A percentile compares a stretch with the other conserved stretches of the same genome.
Conservation (phyloP, 495 filamentous ascomycete species). For the Beverwykella pulmonaria region DNA sequence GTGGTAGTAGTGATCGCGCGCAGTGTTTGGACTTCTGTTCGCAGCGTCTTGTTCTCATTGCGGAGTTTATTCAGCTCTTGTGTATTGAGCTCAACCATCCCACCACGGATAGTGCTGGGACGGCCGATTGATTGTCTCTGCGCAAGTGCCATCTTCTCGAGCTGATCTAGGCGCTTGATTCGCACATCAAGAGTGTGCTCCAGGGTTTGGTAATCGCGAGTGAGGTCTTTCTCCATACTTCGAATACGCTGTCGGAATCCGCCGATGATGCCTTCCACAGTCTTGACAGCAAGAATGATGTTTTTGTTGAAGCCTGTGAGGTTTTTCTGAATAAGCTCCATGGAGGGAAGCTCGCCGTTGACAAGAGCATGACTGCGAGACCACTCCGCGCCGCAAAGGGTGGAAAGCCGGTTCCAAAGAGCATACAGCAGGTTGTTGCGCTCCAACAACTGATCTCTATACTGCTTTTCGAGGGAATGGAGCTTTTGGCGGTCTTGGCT, state of each 20-base stretch:
- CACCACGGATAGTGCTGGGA: slow-evolving; percentile 32
- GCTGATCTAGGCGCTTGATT: slow-evolving; percentile 81
- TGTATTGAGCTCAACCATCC: slow-evolving; percentile 44
- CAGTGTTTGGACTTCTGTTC: slow-evolving; percentile 77
- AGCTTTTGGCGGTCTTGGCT: slow-evolving; percentile 74
- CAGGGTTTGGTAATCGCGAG: slow-evolving; percentile 84
- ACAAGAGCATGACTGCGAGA: slow-evolving; percentile 85
- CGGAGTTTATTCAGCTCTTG: slow-evolving; percentile 71
- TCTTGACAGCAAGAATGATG: slow-evolving; percentile 82
- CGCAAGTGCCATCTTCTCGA: slow-evolving; percentile 68
- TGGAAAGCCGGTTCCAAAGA: slow-evolving; percentile 83
- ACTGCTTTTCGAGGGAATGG: slow-evolving; percentile 70
- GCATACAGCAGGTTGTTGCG: slow-evolving; percentile 83
- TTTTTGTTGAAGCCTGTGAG: slow-evolving; percentile 88
- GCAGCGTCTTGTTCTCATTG: slow-evolving; percentile 78
- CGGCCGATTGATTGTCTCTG: slow-evolving; percentile 36
- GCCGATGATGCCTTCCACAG: slow-evolving; percentile 78
- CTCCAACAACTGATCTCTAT: slow-evolving; percentile 83
- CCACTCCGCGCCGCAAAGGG: slow-evolving; percentile 91
- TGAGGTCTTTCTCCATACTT: slow-evolving; percentile 81
- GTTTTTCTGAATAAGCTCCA: slow-evolving; percentile 75
- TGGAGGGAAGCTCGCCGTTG: slow-evolving; percentile 77
- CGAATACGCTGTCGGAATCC: slow-evolving; percentile 80
- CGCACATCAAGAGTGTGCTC: slow-evolving; percentile 78
- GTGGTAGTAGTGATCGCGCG: slow-evolving; percentile 46